Conservation (phyloP, 164 flowering plant genomes). For the Magnolia officinalis region DNA sequence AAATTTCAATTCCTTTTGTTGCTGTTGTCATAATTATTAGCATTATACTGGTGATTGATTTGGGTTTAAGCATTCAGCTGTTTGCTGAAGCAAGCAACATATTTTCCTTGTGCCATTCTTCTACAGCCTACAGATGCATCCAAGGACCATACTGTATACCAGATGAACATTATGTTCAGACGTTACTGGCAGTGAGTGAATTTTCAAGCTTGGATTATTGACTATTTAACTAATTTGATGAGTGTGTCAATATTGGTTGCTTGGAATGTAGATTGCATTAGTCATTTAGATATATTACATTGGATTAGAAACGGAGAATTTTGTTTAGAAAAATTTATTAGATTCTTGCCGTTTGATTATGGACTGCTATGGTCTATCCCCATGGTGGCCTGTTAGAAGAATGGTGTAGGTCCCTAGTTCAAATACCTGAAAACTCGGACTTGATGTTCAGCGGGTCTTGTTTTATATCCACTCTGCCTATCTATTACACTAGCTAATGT, state of each 20-base stretch:
- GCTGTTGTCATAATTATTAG: too few species aligned
- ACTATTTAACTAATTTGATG: background rate
- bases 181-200: slow-evolving; percentile 78
- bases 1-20: too few species aligned
- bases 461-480: too few species aligned
- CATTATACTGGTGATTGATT: too few species aligned
- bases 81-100: background rate
- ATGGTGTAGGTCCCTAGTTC: too few species aligned
- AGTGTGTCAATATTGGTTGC: background rate
- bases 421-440: too few species aligned
- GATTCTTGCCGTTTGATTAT: background rate
- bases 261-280: background rate
- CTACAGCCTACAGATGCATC: slow-evolving; percentile 68
- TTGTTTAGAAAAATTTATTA: background rate
- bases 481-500: too few species aligned
- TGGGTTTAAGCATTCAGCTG: background rate
- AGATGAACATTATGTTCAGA: slow-evolving; percentile 96
- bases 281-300: background rate
- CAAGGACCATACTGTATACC: slow-evolving; percentile 95
- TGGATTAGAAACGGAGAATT: background rate
- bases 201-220: slow-evolving; percentile 4
- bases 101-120: slow-evolving; percentile 4
- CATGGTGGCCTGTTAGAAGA: too few species aligned
- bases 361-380: too few species aligned
- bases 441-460: too few species aligned